A percentile compares a stretch with the other conserved stretches of the same genome.
Evolutionary conservation across 768 basidiomycete species (phyloP).

Genomic region (Rhodosporidiobolus odoratus): DNA sequence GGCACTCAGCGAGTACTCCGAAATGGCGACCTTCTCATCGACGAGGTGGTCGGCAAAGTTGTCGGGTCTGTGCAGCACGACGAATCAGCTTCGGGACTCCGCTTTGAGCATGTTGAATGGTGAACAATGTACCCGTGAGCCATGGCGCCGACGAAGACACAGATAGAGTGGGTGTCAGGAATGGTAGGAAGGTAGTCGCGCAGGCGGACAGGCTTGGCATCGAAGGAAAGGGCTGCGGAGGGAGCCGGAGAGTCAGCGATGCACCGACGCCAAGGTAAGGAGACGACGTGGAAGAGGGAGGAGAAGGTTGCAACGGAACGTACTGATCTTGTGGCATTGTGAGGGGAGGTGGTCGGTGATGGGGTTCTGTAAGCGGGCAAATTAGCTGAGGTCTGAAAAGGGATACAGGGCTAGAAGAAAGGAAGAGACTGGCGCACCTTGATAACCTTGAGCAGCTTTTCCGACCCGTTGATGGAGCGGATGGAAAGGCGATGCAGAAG

Average conservation of each 20-base stretch:
- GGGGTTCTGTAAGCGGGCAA: constrained; percentile 63
- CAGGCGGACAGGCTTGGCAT: constrained; percentile 72
- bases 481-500: constrained; percentile 92
- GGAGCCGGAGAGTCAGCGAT: not conserved
- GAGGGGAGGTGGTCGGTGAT: constrained; percentile 87
- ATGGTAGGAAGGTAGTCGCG: constrained; percentile 78
- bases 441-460: constrained; percentile 94
- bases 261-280: constrained; percentile 6
- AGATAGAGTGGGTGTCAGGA: constrained; percentile 79
- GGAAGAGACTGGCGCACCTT: constrained; percentile 56
- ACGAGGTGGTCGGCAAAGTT: constrained; percentile 94
- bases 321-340: constrained; percentile 92
- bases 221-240: constrained; percentile 74
- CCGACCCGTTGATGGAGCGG: constrained; percentile 89
- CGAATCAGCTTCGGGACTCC: too few species aligned
- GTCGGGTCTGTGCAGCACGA: constrained; percentile 55
- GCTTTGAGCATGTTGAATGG: too few species aligned
- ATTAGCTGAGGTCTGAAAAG: not conserved
- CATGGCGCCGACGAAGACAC: constrained; percentile 98
- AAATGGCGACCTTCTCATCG: constrained; percentile 94
- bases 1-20: constrained; percentile 63
- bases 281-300: not conserved
- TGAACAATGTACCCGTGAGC: constrained; percentile 61
- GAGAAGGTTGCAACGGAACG: too few species aligned
- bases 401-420: not conserved